Evolutionary conservation across 1,139 yeast genomes (phyloP).

Genomic region (Protomyces macrosporus): DNA sequence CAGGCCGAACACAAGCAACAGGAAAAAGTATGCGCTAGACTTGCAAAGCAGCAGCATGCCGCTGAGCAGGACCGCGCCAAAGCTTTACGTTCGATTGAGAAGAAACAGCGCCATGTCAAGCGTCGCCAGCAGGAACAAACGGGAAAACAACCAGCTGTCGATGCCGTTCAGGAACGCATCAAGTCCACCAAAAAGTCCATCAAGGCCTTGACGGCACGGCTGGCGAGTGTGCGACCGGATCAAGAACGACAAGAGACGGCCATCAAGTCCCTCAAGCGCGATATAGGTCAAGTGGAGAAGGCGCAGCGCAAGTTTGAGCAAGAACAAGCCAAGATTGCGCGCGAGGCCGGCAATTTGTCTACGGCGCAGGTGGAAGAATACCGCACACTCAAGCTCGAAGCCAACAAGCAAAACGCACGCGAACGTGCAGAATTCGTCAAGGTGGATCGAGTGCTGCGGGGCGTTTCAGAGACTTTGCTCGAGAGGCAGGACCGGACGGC

Average conservation of each 20-base stretch:
- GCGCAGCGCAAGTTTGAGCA: constrained; percentile 47
- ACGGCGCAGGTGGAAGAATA: constrained; percentile 57
- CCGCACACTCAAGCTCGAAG: constrained; percentile 54
- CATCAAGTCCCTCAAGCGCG: constrained; percentile 46
- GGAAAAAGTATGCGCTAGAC: constrained; percentile 36
- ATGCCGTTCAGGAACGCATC: constrained; percentile 56
- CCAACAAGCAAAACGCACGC: constrained; percentile 37
- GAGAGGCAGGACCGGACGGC: constrained; percentile 36
- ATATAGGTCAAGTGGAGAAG: constrained; percentile 47
- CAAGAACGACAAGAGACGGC: constrained; percentile 47
- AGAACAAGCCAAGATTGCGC: constrained; percentile 40
- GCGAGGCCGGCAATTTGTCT: constrained; percentile 41
- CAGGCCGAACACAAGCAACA: constrained; percentile 37
- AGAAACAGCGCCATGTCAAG: constrained; percentile 44
- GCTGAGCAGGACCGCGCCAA: constrained; percentile 44
- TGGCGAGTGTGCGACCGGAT: constrained; percentile 52
- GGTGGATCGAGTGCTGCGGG: constrained; percentile 34
- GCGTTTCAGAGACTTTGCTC: constrained; percentile 35
- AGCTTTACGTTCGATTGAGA: constrained; percentile 45
- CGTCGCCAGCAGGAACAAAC: constrained; percentile 45
- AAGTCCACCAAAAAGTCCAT: constrained; percentile 49
- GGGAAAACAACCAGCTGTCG: constrained; percentile 46
- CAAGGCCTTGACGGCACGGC: constrained; percentile 48
- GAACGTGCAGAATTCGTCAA: constrained; percentile 36
- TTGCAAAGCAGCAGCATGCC: constrained; percentile 35